Conservation (phyloP, 306 rosid species). For the peach (Prunus persica) region Prunus_persica_NCBIv2 NC_034012.1:11247501-11248000, state of each 20-base stretch:
- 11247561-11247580: neutral
- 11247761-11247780: conserved; percentile 32
- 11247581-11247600: neutral
- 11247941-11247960: conserved; percentile 28
- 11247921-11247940: conserved; percentile 34
- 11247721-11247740: conserved; percentile 69
- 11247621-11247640: neutral
- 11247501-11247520: too few relatives aligned
- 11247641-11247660: neutral
- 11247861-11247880: conserved; percentile 32
- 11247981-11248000: conserved; percentile 36
- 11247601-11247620: neutral
- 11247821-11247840: conserved; percentile 34
- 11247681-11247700: neutral
- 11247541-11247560: neutral
- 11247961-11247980: conserved; percentile 38
- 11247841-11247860: conserved; percentile 33
- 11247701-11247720: conserved; percentile 27
- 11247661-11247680: neutral
- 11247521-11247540: neutral
- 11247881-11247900: conserved; percentile 40
- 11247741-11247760: conserved; percentile 41
- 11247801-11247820: conserved; percentile 35
- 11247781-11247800: conserved; percentile 39
- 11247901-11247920: conserved; percentile 41